Conservation (phyloP, 768 basidiomycete genomes). For the Rhizopogon vesiculosus region DNA sequence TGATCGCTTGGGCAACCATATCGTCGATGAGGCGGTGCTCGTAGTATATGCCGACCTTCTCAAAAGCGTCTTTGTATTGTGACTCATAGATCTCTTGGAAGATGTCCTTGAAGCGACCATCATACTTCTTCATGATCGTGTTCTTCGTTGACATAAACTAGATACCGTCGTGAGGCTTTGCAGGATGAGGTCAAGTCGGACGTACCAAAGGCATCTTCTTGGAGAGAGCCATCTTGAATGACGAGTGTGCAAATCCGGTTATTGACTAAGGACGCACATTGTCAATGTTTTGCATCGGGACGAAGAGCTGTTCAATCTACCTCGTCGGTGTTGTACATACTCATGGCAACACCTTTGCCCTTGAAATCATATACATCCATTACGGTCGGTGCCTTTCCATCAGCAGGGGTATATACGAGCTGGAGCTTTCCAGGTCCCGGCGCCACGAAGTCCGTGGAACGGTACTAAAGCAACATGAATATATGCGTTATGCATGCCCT, state of each 20-base stretch:
- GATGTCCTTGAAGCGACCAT: conserved; percentile 98
- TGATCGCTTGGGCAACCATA: conserved; percentile 98
- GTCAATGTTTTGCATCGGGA: background rate
- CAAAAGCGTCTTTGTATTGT: conserved; percentile 69
- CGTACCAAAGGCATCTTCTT: conserved; percentile 76
- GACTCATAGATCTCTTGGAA: conserved; percentile 94
- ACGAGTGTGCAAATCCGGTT: conserved; percentile 91
- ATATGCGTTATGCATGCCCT: conserved; percentile 7
- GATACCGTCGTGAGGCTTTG: background rate
- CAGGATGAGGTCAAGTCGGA: conserved; percentile 6
- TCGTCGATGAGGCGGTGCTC: conserved; percentile 97
- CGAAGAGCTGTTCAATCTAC: conserved; percentile 30
- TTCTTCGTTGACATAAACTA: conserved; percentile 98
- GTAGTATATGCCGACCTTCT: conserved; percentile 73
- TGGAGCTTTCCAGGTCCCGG: conserved; percentile 93
- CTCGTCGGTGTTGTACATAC: conserved; percentile 99
- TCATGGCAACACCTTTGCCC: conserved; percentile 87
- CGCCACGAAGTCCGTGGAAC: conserved; percentile 88
- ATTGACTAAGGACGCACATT: conserved; percentile 56
- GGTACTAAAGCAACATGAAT: conserved; percentile 52
- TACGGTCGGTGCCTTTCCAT: conserved; percentile 60
- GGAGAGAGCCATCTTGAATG: conserved; percentile 90
- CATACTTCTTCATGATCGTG: conserved; percentile 96
- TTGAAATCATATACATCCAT: conserved; percentile 94
- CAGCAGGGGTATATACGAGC: conserved; percentile 80